phyloP scores from a whole-genome alignment of 1,139 yeast species.

The Nakaseomyces delphensis region DNA sequence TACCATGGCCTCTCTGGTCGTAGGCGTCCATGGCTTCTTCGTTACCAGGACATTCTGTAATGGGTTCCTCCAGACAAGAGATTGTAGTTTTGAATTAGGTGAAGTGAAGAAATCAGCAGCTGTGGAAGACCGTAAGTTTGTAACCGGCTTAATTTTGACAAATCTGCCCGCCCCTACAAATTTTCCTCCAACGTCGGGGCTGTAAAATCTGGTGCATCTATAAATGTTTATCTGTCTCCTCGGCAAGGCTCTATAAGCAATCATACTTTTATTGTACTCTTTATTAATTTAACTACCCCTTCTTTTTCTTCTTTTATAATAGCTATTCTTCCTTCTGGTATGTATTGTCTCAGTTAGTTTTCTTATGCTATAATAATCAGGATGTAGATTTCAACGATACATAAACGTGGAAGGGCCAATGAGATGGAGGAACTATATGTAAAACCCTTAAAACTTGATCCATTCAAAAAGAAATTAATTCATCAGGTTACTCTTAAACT shows the following conservation, averaged over 20 bases:
- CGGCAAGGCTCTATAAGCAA: background rate
- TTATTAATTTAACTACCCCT: background rate
- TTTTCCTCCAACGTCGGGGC: background rate
- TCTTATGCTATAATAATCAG: no score
- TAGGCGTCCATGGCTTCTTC: conserved; percentile 72
- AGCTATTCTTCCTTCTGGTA: no score
- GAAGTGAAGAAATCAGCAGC: conserved; percentile 38
- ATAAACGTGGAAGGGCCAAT: no score
- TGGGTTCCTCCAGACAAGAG: conserved; percentile 43
- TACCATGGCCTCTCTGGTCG: conserved; percentile 59
- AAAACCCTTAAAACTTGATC: no score
- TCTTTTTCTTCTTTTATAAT: background rate
- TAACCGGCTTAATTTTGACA: conserved; percentile 25
- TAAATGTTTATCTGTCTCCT: background rate
- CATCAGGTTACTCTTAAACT: no score
- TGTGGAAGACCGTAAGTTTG: conserved; percentile 17
- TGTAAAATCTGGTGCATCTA: background rate
- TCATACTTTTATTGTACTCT: background rate
- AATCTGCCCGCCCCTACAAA: conserved; percentile 7
- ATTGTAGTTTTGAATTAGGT: conserved; percentile 42
- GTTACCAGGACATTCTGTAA: conserved; percentile 67
- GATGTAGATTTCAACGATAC: no score
- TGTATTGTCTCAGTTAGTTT: no score
- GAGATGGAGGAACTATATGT: no score
- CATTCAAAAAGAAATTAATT: no score